Evolutionary conservation across 257 asterid genomes (phyloP).

Genomic region (Mentha longifolia): DNA sequence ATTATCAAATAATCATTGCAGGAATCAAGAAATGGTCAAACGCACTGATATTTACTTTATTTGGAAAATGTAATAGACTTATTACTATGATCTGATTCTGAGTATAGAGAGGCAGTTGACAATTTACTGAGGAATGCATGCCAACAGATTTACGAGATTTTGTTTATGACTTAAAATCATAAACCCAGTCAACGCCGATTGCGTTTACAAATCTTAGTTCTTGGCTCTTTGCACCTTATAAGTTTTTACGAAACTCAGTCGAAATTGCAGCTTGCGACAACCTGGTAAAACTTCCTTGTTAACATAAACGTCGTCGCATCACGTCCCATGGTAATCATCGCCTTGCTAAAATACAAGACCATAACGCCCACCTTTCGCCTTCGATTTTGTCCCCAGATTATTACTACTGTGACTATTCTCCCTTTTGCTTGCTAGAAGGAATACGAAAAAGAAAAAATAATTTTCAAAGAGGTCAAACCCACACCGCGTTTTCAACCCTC

Average conservation of each 20-base stretch:
- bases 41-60: not conserved
- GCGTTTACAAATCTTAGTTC: not conserved
- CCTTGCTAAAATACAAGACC: not conserved
- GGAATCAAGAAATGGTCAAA: too few species aligned
- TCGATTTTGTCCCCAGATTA: not conserved
- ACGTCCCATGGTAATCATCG: conserved; percentile 20
- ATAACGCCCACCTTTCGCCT: conserved; percentile 9
- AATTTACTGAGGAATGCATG: not conserved
- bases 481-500: conserved; percentile 28
- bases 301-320: not conserved
- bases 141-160: not conserved
- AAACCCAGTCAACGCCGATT: not conserved
- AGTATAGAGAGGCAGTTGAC: not conserved
- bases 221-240: not conserved
- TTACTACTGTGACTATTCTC: not conserved
- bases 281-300: not conserved
- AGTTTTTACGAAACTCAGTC: not conserved
- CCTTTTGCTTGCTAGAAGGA: not conserved
- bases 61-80: not conserved
- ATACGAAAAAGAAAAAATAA: too few species aligned
- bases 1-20: too few species aligned
- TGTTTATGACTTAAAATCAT: not conserved
- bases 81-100: not conserved
- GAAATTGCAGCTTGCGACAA: conserved; percentile 6
- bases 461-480: not conserved